phyloP scores from a whole-genome alignment of 768 basidiomycete genomes.

The Calocybe cyanea region DNA sequence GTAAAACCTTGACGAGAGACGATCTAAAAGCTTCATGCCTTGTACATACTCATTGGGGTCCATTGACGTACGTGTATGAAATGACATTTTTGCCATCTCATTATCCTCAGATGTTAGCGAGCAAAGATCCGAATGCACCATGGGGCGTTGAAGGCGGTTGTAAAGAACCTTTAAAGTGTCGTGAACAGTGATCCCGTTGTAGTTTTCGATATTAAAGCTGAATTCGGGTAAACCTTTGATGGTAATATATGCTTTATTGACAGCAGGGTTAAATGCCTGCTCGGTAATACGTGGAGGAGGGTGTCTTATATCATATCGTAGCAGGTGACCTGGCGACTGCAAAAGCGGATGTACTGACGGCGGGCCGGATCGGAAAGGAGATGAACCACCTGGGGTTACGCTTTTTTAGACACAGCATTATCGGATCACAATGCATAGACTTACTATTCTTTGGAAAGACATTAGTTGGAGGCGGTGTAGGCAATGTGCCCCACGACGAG shows the following conservation, averaged over 20 bases:
- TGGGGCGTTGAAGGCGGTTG: not conserved
- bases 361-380: not conserved
- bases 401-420: too few relatives aligned
- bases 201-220: conserved; percentile 3
- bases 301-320: conserved; percentile 1
- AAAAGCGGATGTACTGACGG: not conserved
- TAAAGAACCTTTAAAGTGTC: not conserved
- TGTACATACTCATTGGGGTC: conserved; percentile 1
- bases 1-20: not conserved
- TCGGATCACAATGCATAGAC: too few relatives aligned
- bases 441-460: too few relatives aligned
- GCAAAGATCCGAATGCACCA: not conserved
- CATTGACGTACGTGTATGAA: not conserved
- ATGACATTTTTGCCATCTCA: not conserved
- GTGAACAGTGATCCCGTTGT: not conserved
- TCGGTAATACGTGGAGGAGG: not conserved
- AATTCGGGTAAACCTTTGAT: not conserved
- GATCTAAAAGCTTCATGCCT: conserved; percentile 4
- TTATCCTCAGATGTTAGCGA: not conserved
- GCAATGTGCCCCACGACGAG: conserved; percentile 1
- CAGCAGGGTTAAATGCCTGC: not conserved
- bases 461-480: not conserved
- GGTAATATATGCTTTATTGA: conserved; percentile 2
- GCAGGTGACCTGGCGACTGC: not conserved
- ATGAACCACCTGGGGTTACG: not conserved